A percentile compares a stretch with the other conserved stretches of the same genome.
Conservation (phyloP, 208 protist genomes). For the Crithidia brevicula region DNA sequence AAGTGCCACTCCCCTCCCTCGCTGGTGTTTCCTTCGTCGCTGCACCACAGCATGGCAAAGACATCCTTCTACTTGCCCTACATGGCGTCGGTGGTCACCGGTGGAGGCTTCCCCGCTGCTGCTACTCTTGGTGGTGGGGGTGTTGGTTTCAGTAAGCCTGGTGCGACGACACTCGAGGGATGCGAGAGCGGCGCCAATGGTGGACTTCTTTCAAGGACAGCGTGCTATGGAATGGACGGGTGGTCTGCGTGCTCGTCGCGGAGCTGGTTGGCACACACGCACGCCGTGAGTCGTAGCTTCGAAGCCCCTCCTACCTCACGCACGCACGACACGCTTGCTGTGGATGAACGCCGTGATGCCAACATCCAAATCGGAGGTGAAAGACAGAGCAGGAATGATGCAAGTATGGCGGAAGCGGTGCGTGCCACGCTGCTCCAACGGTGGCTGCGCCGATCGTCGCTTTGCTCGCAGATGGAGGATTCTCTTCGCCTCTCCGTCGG, state of each 20-base stretch:
- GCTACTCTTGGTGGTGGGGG: not conserved
- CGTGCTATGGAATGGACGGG: constrained; percentile 10
- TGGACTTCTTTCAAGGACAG: not conserved
- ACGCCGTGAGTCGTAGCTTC: constrained; percentile 29
- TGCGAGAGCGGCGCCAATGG: not conserved
- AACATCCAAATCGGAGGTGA: not conserved
- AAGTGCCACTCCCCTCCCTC: no score
- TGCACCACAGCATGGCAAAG: not conserved
- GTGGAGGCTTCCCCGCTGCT: no score
- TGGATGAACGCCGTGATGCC: no score
- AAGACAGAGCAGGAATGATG: not conserved
- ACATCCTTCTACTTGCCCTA: constrained; percentile 10
- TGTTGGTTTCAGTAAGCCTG: not conserved
- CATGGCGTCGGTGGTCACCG: not conserved
- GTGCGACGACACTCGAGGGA: not conserved
- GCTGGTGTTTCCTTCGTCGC: no score
- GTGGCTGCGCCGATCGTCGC: constrained; percentile 23
- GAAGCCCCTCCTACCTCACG: no score
- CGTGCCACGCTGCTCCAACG: constrained; percentile 20
- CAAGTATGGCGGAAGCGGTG: constrained; percentile 9
- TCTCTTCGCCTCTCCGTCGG: constrained; percentile 39
- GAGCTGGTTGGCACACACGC: constrained; percentile 29
- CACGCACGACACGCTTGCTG: no score
- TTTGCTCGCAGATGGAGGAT: constrained; percentile 44
- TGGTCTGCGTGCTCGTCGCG: constrained; percentile 22